A percentile compares a stretch with the other conserved stretches of the same genome.
Evolutionary conservation across 352 stramenopile genomes (phyloP).

Genomic region (Globisporangium okanoganense): DNA sequence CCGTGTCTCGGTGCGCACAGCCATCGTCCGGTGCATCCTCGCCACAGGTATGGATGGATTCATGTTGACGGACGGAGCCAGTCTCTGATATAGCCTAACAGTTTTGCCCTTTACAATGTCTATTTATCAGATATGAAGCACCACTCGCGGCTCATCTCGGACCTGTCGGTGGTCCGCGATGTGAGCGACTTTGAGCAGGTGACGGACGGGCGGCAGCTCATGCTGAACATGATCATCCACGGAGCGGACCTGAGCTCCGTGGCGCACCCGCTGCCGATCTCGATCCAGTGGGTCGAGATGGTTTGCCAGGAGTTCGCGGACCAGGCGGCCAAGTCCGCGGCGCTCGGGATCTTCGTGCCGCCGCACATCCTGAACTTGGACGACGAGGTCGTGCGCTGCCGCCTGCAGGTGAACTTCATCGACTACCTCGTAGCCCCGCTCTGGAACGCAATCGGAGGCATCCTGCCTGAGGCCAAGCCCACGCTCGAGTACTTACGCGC

Average conservation of each 20-base stretch:
- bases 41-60: constrained; percentile 27
- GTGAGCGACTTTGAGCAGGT: constrained; percentile 55
- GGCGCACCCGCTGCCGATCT: constrained; percentile 37
- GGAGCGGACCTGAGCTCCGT: constrained; percentile 66
- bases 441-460: constrained; percentile 55
- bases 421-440: constrained; percentile 78
- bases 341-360: constrained; percentile 53
- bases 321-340: constrained; percentile 58
- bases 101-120: background rate
- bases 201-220: constrained; percentile 59
- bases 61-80: background rate
- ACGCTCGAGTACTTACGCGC: constrained; percentile 45
- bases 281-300: constrained; percentile 64
- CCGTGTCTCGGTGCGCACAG: constrained; percentile 36
- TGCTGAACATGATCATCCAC: constrained; percentile 86
- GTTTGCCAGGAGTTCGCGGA: constrained; percentile 78
- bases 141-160: constrained; percentile 61
- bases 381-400: constrained; percentile 53
- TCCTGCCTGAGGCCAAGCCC: constrained; percentile 46
- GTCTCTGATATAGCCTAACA: background rate
- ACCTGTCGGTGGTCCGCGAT: constrained; percentile 37
- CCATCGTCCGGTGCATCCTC: constrained; percentile 76
- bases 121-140: constrained; percentile 65
- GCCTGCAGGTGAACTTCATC: constrained; percentile 83
- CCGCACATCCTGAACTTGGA: constrained; percentile 77